Evolutionary conservation across 2,329 filamentous ascomycete species (phyloP).

Genomic region (Magnaporthiopsis rhizophila): DNA sequence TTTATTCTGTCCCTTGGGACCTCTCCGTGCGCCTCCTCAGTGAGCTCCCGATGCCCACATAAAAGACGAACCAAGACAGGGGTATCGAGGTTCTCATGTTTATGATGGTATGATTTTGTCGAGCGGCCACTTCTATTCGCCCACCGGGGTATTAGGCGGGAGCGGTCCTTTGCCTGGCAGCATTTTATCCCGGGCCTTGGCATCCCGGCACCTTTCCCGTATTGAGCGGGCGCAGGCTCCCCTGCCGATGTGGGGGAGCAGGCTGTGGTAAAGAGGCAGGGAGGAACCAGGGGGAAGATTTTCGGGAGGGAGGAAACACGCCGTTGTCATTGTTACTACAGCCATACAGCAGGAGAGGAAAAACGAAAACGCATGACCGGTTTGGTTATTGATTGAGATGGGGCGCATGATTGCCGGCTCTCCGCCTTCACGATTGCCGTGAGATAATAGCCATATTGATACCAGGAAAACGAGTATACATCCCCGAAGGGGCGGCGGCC

Average conservation of each 20-base stretch:
- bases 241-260: conserved; percentile 1
- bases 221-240: not conserved
- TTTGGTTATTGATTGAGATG: too few relatives aligned
- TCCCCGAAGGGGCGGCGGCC: too few relatives aligned
- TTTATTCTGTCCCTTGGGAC: not conserved
- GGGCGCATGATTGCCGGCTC: not conserved
- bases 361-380: not conserved
- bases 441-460: not conserved
- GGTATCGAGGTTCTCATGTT: too few relatives aligned
- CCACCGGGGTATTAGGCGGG: not conserved
- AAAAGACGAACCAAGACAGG: too few relatives aligned
- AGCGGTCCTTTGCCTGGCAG: not conserved
- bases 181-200: conserved; percentile 5
- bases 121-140: not conserved
- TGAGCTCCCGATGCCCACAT: too few relatives aligned
- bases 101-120: too few relatives aligned
- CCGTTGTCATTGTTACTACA: not conserved
- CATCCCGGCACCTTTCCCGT: not conserved
- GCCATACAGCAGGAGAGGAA: not conserved
- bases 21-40: too few relatives aligned
- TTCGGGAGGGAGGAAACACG: not conserved
- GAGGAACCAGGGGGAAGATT: not conserved
- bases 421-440: not conserved
- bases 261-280: not conserved
- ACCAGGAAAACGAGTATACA: not conserved